phyloP scores from a whole-genome alignment of 352 stramenopile species.

The Aphanomyces cochlioides region DNA sequence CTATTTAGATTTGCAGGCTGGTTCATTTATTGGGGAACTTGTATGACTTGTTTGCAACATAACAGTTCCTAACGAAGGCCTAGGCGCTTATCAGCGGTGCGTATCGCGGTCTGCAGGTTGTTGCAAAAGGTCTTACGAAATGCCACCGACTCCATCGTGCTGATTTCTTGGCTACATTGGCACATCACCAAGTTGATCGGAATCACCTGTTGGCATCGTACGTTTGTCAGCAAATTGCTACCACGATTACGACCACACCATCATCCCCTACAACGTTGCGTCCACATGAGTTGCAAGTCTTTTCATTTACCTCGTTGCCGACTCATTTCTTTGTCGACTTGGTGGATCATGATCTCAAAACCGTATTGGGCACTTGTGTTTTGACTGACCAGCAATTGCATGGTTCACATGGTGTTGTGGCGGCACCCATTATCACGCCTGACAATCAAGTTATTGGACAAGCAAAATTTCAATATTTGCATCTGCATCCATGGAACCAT shows the following conservation, averaged over 20 bases:
- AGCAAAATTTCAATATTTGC: slow-evolving; percentile 48
- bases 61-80: not conserved
- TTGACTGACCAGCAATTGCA: not conserved
- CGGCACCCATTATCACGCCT: slow-evolving; percentile 49
- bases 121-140: not conserved
- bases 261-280: not conserved
- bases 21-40: slow-evolving; percentile 6
- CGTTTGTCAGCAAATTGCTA: not conserved
- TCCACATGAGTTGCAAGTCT: not conserved
- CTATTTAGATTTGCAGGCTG: not conserved
- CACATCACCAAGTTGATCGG: not conserved
- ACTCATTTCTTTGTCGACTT: slow-evolving; percentile 32
- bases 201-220: no score
- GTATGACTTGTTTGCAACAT: not conserved
- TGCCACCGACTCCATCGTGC: not conserved
- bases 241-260: not conserved
- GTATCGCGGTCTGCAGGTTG: not conserved
- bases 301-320: not conserved
- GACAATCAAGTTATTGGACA: slow-evolving; percentile 41
- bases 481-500: slow-evolving; percentile 54
- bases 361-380: not conserved
- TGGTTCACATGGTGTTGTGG: slow-evolving; percentile 44
- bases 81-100: slow-evolving; percentile 14
- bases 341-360: not conserved
- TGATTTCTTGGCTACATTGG: not conserved